Percentiles rank a stretch among this genome's conserved stretches.
phyloP scores from a whole-genome alignment of 1,284 basidiomycete genomes.

The Takashimella tepidaria region DNA sequence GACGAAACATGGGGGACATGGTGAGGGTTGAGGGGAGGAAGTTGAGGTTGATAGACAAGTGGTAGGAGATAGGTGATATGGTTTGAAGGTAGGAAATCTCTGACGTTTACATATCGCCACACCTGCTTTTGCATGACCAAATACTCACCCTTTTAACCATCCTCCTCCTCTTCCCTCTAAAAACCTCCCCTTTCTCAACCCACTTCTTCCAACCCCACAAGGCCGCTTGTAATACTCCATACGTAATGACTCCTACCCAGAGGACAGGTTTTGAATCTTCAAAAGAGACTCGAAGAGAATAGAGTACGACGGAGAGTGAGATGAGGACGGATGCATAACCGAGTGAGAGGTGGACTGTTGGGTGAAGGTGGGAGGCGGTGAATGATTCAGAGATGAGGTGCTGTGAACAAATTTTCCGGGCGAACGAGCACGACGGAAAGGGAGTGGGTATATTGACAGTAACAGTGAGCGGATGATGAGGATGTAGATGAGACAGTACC shows the following conservation, averaged over 20 bases:
- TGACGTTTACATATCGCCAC: too few relatives aligned
- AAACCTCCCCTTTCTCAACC: conserved; percentile 44
- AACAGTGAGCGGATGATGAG: too few relatives aligned
- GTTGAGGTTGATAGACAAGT: too few relatives aligned
- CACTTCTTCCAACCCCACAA: conserved; percentile 45
- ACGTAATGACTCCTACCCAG: conserved; percentile 63
- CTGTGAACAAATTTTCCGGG: too few relatives aligned
- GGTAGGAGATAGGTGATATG: too few relatives aligned
- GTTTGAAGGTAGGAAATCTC: background rate
- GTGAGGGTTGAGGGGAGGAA: conserved; percentile 4
- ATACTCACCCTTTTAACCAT: conserved; percentile 46
- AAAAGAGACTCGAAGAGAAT: conserved; percentile 79
- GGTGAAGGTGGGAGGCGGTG: conserved; percentile 76
- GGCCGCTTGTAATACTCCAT: conserved; percentile 30
- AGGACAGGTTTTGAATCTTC: conserved; percentile 75
- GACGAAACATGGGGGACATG: background rate
- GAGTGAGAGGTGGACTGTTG: conserved; percentile 73
- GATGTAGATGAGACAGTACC: too few relatives aligned
- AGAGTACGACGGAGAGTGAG: conserved; percentile 70
- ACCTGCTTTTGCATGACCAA: background rate
- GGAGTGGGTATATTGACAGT: too few relatives aligned
- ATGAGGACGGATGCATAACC: conserved; percentile 79
- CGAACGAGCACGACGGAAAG: background rate
- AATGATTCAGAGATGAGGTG: conserved; percentile 73
- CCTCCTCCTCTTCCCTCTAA: conserved; percentile 42